Evolutionary conservation across 305 asterid species (phyloP), one percentile per base, ranked within the genome.

Genomic region (Fraxinus sp.): DNA sequence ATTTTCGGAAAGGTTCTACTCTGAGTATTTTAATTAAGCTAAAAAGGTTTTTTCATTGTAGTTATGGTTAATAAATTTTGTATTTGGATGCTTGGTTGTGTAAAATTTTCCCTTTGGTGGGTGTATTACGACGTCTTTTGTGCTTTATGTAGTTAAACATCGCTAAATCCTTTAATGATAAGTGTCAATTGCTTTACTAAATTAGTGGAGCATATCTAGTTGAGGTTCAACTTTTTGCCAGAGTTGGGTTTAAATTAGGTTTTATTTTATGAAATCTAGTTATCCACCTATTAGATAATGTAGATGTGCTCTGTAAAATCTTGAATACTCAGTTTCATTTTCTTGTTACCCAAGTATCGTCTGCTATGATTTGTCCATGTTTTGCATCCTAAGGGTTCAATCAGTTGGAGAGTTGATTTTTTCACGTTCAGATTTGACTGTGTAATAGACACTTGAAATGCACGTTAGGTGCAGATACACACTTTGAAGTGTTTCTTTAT

Each of bases 1-100:
- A 66, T 24, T 66, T 66, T 64, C 7, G 14, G 32, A 24, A 8
- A 33, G n/a, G 33, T 26, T 66, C 20, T 64, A 8, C 16, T 8
- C 0, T 9, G 28, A 4, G 74, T 26, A 66, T 16, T 66, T 66
- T 7, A 18, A 20, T 57, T 57, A 5, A 55, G 8, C 66, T 55
- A n/a, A n/a, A 55, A 55, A 24, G 75, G 83, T 7, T 44, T 83
- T 84, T 76, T 26, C 10, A 30, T 37, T 55, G 59, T 30, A 71
- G 76, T 57, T 55, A 5, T 78, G 77, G 55, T 62, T n/a, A 49
- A 39, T 57, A 57, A 57, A 57, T 57, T 57, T 81, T 72, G 74
- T 74, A 57, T 46, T 64, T 64, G 80, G 36, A 13, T 64, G 14
- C 66, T 59, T 71, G 75, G 52, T 76, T 35, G 26, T 37, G 80